Conservation (phyloP, 2,329 filamentous ascomycete species). For the Fusarium coicis region DNA sequence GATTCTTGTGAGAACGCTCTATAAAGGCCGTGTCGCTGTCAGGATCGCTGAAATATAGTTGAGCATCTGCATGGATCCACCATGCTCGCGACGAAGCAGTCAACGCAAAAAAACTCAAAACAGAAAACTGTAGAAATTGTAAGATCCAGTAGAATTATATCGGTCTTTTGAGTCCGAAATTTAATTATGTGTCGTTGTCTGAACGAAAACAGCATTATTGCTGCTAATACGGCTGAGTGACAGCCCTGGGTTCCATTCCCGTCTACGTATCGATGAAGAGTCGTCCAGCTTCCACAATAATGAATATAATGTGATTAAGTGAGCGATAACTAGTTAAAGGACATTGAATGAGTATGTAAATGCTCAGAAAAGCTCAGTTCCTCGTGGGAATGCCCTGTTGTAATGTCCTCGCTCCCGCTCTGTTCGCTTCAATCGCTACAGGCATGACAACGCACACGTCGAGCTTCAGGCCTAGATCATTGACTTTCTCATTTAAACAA, state of each 20-base stretch:
- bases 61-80: background rate
- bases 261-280: background rate
- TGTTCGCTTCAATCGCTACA: background rate
- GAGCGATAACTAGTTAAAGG: accelerated
- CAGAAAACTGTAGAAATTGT: accelerated
- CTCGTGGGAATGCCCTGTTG: accelerated
- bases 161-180: accelerated
- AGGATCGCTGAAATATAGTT: background rate
- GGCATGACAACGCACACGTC: background rate
- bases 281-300: background rate
- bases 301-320: background rate
- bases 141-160: background rate
- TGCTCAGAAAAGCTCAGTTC: background rate
- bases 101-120: background rate
- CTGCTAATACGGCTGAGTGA: background rate
- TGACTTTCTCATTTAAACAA: background rate
- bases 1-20: accelerated
- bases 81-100: background rate
- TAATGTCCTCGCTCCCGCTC: background rate
- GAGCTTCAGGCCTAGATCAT: accelerated
- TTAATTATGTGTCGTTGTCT: background rate
- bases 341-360: accelerated
- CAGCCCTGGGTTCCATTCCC: background rate
- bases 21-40: background rate
- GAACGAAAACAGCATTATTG: accelerated